Conservation (phyloP, 169 alveolate genomes). For the Plasmodium falciparum region DNA sequence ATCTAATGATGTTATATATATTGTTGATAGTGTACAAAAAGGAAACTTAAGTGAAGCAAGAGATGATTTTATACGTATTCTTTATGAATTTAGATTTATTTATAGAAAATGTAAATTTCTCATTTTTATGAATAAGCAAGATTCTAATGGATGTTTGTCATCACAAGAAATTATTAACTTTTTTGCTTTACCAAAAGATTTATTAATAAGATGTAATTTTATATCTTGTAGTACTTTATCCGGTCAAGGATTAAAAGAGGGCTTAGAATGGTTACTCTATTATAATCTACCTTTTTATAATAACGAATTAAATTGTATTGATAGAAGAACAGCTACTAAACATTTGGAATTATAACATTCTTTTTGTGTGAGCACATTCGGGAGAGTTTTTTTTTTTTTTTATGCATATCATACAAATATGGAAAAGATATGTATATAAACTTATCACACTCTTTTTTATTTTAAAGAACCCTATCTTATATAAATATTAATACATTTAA, state of each 20-base stretch:
- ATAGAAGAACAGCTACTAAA: constrained; percentile 9
- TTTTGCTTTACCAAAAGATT: constrained; percentile 72
- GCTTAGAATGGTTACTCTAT: constrained; percentile 69
- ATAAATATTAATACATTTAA: no score
- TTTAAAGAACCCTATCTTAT: no score
- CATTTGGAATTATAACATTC: background rate
- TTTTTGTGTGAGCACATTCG: no score
- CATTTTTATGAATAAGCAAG: constrained; percentile 75
- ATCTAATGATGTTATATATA: constrained; percentile 62
- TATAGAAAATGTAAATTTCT: constrained; percentile 77
- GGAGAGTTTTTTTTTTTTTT: background rate
- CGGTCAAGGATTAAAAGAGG: constrained; percentile 69
- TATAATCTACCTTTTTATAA: constrained; percentile 18
- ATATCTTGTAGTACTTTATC: constrained; percentile 67
- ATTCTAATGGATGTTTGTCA: constrained; percentile 59
- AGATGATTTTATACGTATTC: constrained; percentile 74
- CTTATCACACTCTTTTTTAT: background rate
- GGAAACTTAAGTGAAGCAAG: constrained; percentile 56
- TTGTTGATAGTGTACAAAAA: constrained; percentile 61
- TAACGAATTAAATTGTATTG: constrained; percentile 3
- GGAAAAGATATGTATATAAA: background rate
- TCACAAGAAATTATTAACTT: constrained; percentile 66
- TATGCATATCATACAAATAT: background rate
- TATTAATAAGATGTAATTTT: constrained; percentile 57
- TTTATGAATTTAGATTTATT: constrained; percentile 68